phyloP scores from a whole-genome alignment of 805 yeast species.

The Scheffersomyces lignosus region DNA sequence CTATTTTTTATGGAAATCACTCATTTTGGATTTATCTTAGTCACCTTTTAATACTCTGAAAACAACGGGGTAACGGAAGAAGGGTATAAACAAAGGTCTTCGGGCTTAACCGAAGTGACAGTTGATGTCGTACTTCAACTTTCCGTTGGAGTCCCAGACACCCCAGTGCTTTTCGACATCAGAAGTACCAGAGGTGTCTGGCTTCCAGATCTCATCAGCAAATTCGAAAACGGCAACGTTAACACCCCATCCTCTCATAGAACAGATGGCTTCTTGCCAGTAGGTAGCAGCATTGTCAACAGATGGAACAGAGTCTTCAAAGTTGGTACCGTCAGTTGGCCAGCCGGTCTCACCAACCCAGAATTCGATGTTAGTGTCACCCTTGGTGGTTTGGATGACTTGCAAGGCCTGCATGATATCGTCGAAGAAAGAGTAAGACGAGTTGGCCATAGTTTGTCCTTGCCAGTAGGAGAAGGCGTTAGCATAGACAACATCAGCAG shows the following conservation, averaged over 20 bases:
- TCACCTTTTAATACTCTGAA: too few relatives aligned
- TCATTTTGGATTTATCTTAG: too few relatives aligned
- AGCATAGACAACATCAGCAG: constrained; percentile 84
- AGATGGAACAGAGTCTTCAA: constrained; percentile 65
- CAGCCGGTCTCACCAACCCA: constrained; percentile 99
- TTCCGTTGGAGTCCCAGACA: constrained; percentile 60
- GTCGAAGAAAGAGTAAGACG: constrained; percentile 90
- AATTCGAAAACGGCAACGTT: constrained; percentile 94
- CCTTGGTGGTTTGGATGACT: constrained; percentile 81
- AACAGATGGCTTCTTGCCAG: constrained; percentile 91
- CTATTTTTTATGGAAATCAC: too few relatives aligned
- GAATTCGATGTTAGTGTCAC: constrained; percentile 80
- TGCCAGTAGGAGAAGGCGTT: constrained; percentile 99
- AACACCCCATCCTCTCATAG: constrained; percentile 93
- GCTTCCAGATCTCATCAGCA: constrained; percentile 95
- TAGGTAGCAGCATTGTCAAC: constrained; percentile 70
- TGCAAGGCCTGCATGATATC: constrained; percentile 98
- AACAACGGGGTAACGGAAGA: constrained; percentile 1
- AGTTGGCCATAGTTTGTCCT: constrained; percentile 82
- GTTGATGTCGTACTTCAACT: constrained; percentile 37
- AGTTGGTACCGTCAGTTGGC: constrained; percentile 85
- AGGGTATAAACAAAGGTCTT: background rate
- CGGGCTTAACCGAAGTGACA: constrained; percentile 25
- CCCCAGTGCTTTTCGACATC: constrained; percentile 97
- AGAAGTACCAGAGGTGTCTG: constrained; percentile 79